Evolutionary conservation across 352 stramenopile species (phyloP).

Genomic region (Salisapilia sapeloensis): DNA sequence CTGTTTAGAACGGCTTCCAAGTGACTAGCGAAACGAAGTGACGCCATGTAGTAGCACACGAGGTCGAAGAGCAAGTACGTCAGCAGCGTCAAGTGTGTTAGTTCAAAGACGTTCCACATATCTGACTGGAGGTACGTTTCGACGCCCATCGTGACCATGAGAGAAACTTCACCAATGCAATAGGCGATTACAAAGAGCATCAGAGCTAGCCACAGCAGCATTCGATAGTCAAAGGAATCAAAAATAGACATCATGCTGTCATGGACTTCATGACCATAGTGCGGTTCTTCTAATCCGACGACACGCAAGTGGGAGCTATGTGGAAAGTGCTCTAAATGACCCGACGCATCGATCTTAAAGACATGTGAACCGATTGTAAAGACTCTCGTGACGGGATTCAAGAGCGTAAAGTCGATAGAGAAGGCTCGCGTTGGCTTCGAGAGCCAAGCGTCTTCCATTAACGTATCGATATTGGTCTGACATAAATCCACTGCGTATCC

Average conservation of each 20-base stretch:
- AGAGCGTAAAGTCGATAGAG: slow-evolving; percentile 71
- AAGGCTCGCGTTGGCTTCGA: slow-evolving; percentile 64
- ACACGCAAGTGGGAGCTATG: slow-evolving; percentile 73
- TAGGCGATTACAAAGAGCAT: slow-evolving; percentile 67
- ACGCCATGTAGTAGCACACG: slow-evolving; percentile 51
- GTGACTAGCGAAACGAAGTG: slow-evolving; percentile 23
- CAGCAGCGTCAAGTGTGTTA: slow-evolving; percentile 53
- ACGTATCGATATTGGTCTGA: slow-evolving; percentile 25
- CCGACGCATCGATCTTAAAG: slow-evolving; percentile 62
- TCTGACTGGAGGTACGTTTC: slow-evolving; percentile 61
- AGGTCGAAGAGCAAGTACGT: slow-evolving; percentile 41
- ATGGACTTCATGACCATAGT: too few species aligned
- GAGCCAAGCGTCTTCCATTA: slow-evolving; percentile 59
- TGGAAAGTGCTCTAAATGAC: slow-evolving; percentile 63
- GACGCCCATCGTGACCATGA: slow-evolving; percentile 66
- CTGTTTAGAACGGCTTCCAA: slow-evolving; percentile 15
- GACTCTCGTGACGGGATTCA: slow-evolving; percentile 80
- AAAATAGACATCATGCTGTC: slow-evolving; percentile 1
- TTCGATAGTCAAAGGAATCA: slow-evolving; percentile 24
- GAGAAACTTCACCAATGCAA: slow-evolving; percentile 50
- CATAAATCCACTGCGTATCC: slow-evolving; percentile 69
- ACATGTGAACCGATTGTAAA: slow-evolving; percentile 79
- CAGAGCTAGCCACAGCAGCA: slow-evolving; percentile 48
- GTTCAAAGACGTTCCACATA: slow-evolving; percentile 82
- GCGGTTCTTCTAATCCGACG: slow-evolving; percentile 51